These are phyloP conservation scores for Xylaria acuta DNA, from an alignment of 495 filamentous ascomycete species.

Conservation along the genomic window DNA sequence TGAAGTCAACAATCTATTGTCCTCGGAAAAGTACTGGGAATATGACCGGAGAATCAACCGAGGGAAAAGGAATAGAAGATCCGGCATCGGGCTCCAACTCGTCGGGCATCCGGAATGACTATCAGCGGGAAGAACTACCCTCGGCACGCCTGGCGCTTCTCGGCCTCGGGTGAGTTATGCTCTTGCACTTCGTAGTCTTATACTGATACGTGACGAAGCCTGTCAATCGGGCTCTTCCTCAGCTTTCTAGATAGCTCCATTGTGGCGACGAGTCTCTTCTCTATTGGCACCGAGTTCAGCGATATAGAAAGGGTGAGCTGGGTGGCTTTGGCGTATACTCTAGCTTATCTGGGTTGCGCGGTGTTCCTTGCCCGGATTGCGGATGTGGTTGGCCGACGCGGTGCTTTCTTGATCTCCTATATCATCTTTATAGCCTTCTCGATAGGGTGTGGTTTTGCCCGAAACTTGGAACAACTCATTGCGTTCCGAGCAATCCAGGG, in stretches of 20 bases:
- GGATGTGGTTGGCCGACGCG: conserved; percentile 59
- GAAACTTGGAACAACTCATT: conserved; percentile 54
- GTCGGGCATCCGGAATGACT: conserved; percentile 23
- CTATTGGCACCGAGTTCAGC: conserved; percentile 50
- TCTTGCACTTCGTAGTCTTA: background rate
- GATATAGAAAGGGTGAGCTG: conserved; percentile 48
- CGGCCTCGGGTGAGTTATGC: conserved; percentile 31
- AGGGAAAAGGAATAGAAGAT: background rate
- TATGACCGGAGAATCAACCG: conserved; percentile 8
- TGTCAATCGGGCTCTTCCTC: conserved; percentile 43
- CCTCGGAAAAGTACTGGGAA: background rate
- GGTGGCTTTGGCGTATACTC: conserved; percentile 53
- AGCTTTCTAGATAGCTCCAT: conserved; percentile 54
- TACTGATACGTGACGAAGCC: conserved; percentile 30
- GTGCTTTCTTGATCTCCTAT: conserved; percentile 54
- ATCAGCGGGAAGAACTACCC: conserved; percentile 29
- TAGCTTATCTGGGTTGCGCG: conserved; percentile 52
- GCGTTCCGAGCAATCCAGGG: conserved; percentile 53
- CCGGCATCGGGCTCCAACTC: conserved; percentile 22
- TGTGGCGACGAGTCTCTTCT: conserved; percentile 52
- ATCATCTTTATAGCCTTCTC: conserved; percentile 63
- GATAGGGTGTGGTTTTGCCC: conserved; percentile 56
- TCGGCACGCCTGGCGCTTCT: conserved; percentile 31
- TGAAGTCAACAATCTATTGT: background rate
- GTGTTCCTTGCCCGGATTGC: conserved; percentile 58